Conservation (phyloP, 2,329 filamentous ascomycete species). For the Pseudogymnoascus sp. region DNA sequence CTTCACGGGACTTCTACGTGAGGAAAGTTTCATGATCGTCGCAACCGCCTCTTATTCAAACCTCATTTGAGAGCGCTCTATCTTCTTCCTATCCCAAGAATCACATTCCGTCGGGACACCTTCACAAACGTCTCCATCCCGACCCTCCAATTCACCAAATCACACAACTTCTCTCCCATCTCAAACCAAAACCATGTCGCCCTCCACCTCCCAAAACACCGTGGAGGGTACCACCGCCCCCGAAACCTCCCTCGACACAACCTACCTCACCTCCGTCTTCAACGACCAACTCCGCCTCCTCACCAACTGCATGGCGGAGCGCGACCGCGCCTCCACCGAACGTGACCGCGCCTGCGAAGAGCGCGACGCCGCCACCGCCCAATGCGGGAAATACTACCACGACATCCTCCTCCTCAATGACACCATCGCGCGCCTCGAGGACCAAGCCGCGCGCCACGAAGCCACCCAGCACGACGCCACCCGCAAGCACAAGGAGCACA, state of each 20-base stretch:
- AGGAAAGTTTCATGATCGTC: not conserved
- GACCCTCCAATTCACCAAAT: not conserved
- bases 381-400: constrained; percentile 9
- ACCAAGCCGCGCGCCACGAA: constrained; percentile 16
- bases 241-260: not conserved
- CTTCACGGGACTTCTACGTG: not conserved
- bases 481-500: not conserved
- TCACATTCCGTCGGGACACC: not conserved
- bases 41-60: not conserved
- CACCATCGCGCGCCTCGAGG: constrained; percentile 2
- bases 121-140: not conserved
- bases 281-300: not conserved
- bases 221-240: not conserved
- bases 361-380: constrained; percentile 7
- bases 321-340: constrained; percentile 12
- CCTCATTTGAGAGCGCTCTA: not conserved
- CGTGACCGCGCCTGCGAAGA: not conserved
- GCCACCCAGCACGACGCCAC: constrained; percentile 10
- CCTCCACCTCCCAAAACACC: not conserved
- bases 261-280: not conserved
- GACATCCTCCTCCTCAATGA: constrained; percentile 8
- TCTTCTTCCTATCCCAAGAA: not conserved
- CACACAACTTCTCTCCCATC: not conserved
- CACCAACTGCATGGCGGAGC: not conserved
- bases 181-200: not conserved